These are phyloP conservation scores for Phytophthora cryptogea DNA, from an alignment of 352 stramenopile genomes.

Conservation along the genomic window DNA sequence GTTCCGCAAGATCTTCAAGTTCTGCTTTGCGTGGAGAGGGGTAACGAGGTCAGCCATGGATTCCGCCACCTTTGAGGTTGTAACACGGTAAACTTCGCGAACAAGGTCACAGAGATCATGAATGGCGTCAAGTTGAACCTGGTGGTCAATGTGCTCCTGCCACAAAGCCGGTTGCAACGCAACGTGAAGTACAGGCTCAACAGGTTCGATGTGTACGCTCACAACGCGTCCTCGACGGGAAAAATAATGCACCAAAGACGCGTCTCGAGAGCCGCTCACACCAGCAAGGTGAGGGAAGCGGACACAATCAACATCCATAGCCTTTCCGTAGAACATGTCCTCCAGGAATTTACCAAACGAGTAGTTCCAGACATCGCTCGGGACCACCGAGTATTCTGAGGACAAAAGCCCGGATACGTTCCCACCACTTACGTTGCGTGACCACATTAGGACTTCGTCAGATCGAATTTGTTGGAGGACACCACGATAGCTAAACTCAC, in stretches of 20 bases:
- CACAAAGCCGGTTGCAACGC: constrained; percentile 81
- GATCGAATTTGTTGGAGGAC: constrained; percentile 68
- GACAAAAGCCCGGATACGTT: constrained; percentile 34
- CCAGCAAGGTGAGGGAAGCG: constrained; percentile 68
- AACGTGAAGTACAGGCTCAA: constrained; percentile 84
- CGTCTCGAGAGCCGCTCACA: constrained; percentile 64
- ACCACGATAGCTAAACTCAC: constrained; percentile 64
- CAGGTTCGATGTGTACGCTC: constrained; percentile 74
- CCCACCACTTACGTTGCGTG: constrained; percentile 35
- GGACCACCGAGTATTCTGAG: constrained; percentile 61
- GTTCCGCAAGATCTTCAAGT: constrained; percentile 76
- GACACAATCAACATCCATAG: constrained; percentile 67
- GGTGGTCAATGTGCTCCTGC: constrained; percentile 79
- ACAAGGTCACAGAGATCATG: constrained; percentile 79
- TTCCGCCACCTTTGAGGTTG: constrained; percentile 77
- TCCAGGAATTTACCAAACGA: constrained; percentile 90
- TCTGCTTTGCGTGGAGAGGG: constrained; percentile 68
- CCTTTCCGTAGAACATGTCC: constrained; percentile 84
- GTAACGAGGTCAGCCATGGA: constrained; percentile 78
- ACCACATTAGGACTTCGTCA: constrained; percentile 73
- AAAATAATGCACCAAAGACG: constrained; percentile 79
- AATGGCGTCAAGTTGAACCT: constrained; percentile 63
- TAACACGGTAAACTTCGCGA: constrained; percentile 74
- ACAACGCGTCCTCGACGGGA: constrained; percentile 73
- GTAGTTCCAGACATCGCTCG: constrained; percentile 80